These are phyloP conservation scores for Hymenochaete sp. DNA, from an alignment of 1,284 basidiomycete species.

Conservation along the genomic window DNA sequence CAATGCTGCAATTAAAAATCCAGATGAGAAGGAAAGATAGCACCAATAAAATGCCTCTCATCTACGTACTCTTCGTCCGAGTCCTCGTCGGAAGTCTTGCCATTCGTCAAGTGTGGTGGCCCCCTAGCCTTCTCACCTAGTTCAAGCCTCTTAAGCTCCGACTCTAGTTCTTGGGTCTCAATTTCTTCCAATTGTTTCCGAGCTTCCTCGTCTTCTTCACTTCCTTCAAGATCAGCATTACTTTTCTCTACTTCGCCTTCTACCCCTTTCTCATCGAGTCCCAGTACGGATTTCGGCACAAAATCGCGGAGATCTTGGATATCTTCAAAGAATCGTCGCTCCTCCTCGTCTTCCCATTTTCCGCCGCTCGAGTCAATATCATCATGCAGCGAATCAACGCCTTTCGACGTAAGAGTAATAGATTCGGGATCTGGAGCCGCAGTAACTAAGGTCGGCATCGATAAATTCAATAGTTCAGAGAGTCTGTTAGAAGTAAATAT, in stretches of 20 bases:
- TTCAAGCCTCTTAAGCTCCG: conserved; percentile 48
- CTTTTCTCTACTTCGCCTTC: conserved; percentile 22
- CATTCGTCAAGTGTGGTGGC: conserved; percentile 19
- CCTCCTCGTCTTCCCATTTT: conserved; percentile 99
- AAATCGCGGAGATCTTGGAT: conserved; percentile 86
- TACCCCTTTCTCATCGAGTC: conserved; percentile 52
- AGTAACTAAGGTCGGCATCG: conserved; percentile 76
- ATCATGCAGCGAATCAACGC: conserved; percentile 46
- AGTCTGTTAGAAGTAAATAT: conserved; percentile 41
- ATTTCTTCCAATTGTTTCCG: conserved; percentile 44
- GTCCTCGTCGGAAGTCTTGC: conserved; percentile 23
- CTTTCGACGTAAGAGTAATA: conserved; percentile 58
- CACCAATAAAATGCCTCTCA: not conserved
- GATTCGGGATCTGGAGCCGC: conserved; percentile 71
- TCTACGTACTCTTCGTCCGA: conserved; percentile 38
- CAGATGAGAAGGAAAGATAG: too few species aligned
- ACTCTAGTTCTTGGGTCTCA: conserved; percentile 49
- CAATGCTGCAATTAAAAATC: conserved; percentile 28
- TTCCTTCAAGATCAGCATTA: conserved; percentile 27
- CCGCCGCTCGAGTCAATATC: conserved; percentile 52
- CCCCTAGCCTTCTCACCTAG: conserved; percentile 28
- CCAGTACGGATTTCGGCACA: conserved; percentile 81
- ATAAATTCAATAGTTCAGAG: conserved; percentile 79
- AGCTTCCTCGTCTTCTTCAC: conserved; percentile 41
- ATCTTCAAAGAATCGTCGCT: conserved; percentile 90